phyloP scores from a whole-genome alignment of 2,329 filamentous ascomycete genomes.

The Hypoxylon sp. region DNA sequence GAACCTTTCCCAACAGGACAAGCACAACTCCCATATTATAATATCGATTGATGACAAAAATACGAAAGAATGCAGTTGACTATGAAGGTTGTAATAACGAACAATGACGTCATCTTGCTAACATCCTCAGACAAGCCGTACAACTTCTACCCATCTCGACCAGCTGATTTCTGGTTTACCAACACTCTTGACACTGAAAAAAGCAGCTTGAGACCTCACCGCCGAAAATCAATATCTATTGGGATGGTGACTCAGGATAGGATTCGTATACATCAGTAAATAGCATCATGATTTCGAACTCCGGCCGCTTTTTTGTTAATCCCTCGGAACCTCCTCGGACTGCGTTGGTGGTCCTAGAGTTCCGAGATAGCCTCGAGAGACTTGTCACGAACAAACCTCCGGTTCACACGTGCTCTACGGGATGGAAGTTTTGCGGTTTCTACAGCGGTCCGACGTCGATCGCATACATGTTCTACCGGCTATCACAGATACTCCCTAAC shows the following conservation, averaged over 20 bases:
- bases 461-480: slow-evolving; percentile 66
- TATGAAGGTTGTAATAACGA: background rate
- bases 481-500: slow-evolving; percentile 59
- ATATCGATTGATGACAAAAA: background rate
- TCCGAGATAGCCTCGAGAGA: slow-evolving; percentile 43
- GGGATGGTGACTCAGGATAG: too few relatives aligned
- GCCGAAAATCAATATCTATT: too few relatives aligned
- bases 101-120: slow-evolving; percentile 14
- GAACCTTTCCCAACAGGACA: too few relatives aligned
- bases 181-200: too few relatives aligned
- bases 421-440: slow-evolving; percentile 58
- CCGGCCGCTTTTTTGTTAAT: slow-evolving; percentile 41
- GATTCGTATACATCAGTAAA: too few relatives aligned
- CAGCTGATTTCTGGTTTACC: too few relatives aligned
- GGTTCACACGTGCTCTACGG: slow-evolving; percentile 47
- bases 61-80: slow-evolving; percentile 1
- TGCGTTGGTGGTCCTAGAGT: slow-evolving; percentile 37
- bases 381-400: slow-evolving; percentile 42
- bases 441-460: slow-evolving; percentile 66
- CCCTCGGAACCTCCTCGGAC: slow-evolving; percentile 13
- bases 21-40: background rate
- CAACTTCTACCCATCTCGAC: background rate
- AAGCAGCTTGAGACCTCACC: too few relatives aligned
- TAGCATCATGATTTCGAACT: slow-evolving; percentile 31
- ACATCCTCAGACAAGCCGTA: background rate